These are phyloP conservation scores for maize (Zea mays) DNA, from an alignment of 176 grass and related monocot genomes.

Conservation along the genomic window Zm-B73-REFERENCE-NAM-5.0 NC_050103.1:181419501-181420000, in stretches of 20 bases:
- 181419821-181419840: conserved; percentile 25
- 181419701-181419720: conserved; percentile 99
- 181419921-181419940: conserved; percentile 95
- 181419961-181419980: conserved; percentile 90
- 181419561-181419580: conserved; percentile 60
- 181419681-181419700: conserved; percentile 79
- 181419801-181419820: conserved; percentile 21
- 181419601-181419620: conserved; percentile 30
- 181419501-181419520: conserved; percentile 99
- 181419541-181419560: conserved; percentile 91
- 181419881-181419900: conserved; percentile 98
- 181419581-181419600: conserved; percentile 32
- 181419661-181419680: conserved; percentile 30
- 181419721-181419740: conserved; percentile 89
- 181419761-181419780: conserved; percentile 96
- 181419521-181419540: conserved; percentile 88
- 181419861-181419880: conserved; percentile 81
- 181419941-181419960: conserved; percentile 98
- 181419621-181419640: conserved; percentile 7
- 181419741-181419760: conserved; percentile 92
- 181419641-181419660: conserved; percentile 39
- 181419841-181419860: conserved; percentile 50
- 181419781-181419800: conserved; percentile 70
- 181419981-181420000: conserved; percentile 95
- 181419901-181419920: conserved; percentile 99